Conservation (phyloP, 1,284 basidiomycete genomes). For the Boletus mariae region DNA sequence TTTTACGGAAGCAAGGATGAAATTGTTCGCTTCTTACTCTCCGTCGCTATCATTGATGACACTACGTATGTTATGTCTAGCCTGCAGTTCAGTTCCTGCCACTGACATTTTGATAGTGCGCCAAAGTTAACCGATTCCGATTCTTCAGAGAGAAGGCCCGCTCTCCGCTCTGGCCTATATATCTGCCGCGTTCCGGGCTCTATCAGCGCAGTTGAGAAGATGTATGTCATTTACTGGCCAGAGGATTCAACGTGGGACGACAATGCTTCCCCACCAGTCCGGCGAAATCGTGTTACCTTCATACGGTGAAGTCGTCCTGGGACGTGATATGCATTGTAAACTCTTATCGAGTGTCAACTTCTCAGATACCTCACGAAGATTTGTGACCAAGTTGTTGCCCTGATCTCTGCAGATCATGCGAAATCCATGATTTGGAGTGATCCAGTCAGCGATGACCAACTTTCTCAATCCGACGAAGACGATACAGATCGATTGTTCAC, state of each 20-base stretch:
- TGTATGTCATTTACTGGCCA: slow-evolving; percentile 59
- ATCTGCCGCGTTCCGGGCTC: slow-evolving; percentile 24
- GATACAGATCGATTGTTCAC: slow-evolving; percentile 48
- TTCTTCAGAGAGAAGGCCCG: slow-evolving; percentile 21
- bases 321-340: not conserved
- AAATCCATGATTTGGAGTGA: slow-evolving; percentile 42
- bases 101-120: slow-evolving; percentile 10
- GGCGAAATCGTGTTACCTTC: slow-evolving; percentile 55
- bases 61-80: slow-evolving; percentile 31
- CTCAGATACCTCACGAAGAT: slow-evolving; percentile 54
- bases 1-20: slow-evolving; percentile 51
- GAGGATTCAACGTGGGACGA: slow-evolving; percentile 60
- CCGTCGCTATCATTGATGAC: slow-evolving; percentile 35
- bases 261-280: slow-evolving; percentile 42
- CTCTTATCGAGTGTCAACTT: not conserved
- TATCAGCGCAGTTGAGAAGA: slow-evolving; percentile 15
- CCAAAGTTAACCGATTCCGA: slow-evolving; percentile 4
- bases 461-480: slow-evolving; percentile 33
- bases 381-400: slow-evolving; percentile 46
- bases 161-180: slow-evolving; percentile 51
- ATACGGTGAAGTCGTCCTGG: slow-evolving; percentile 43
- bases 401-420: slow-evolving; percentile 47
- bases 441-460: slow-evolving; percentile 28
- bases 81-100: not conserved
- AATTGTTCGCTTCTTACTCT: slow-evolving; percentile 44